phyloP scores from a whole-genome alignment of 2,329 filamentous ascomycete species.

The Geosmithia flava region DNA sequence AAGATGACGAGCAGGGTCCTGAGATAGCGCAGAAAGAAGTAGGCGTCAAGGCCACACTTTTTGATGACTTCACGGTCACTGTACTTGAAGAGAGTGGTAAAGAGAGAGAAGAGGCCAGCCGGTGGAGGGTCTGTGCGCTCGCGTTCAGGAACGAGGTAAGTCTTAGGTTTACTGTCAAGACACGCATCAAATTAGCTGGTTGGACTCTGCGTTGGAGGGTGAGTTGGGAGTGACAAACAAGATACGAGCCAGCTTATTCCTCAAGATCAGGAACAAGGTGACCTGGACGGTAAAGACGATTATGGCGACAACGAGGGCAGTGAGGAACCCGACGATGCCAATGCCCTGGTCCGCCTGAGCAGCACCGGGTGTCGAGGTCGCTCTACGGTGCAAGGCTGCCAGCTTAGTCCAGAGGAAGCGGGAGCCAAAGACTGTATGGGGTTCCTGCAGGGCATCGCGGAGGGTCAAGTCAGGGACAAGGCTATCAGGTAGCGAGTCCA shows the following conservation, averaged over 20 bases:
- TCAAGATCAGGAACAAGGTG: slow-evolving; percentile 60
- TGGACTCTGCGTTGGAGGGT: slow-evolving; percentile 2
- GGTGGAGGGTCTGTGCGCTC: slow-evolving; percentile 72
- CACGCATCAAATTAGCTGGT: slow-evolving; percentile 1
- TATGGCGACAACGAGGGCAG: slow-evolving; percentile 50
- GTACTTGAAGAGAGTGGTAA: slow-evolving; percentile 52
- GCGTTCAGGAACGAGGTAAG: slow-evolving; percentile 74
- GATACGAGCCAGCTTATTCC: slow-evolving; percentile 69
- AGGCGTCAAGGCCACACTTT: slow-evolving; percentile 91
- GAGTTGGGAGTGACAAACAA: slow-evolving; percentile 44
- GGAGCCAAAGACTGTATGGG: neutral
- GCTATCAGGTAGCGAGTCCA: neutral
- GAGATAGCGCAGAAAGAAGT: slow-evolving; percentile 89
- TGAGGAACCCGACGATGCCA: slow-evolving; percentile 38
- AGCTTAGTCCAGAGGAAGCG: neutral
- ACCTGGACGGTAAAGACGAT: slow-evolving; percentile 53
- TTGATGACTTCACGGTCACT: slow-evolving; percentile 75
- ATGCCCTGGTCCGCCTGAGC: slow-evolving; percentile 31
- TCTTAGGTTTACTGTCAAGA: slow-evolving; percentile 57
- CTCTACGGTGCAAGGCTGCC: neutral
- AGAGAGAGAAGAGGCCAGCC: slow-evolving; percentile 34
- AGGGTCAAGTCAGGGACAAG: neutral
- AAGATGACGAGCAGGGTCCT: slow-evolving; percentile 78
- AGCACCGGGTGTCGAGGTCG: neutral
- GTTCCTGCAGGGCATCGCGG: neutral